Evolutionary conservation across 2,329 filamentous ascomycete genomes (phyloP).

Genomic region (Arthrobotrys sphaeroides): DNA sequence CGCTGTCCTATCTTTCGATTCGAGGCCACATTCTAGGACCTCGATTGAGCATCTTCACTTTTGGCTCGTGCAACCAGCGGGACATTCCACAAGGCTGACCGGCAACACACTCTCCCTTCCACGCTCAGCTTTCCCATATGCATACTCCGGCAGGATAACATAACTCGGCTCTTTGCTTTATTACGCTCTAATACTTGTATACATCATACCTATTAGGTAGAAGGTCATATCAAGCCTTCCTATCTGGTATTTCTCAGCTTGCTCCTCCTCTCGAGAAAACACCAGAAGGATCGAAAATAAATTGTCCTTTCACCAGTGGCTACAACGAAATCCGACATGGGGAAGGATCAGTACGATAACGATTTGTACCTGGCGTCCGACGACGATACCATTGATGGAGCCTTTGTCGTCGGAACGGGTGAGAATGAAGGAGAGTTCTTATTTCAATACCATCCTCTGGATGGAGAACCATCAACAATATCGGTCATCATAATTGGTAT

Average conservation of each 20-base stretch:
- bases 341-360: constrained; percentile 47
- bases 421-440: constrained; percentile 50
- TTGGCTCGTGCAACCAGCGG: constrained; percentile 5
- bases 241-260: background rate
- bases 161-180: background rate
- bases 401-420: constrained; percentile 35
- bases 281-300: background rate
- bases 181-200: background rate
- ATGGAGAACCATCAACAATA: constrained; percentile 42
- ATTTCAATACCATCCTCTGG: constrained; percentile 44
- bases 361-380: constrained; percentile 48
- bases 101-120: background rate
- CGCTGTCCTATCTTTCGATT: background rate
- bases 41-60: constrained; percentile 9
- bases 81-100: background rate
- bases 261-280: background rate
- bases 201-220: background rate
- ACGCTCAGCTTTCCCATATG: background rate
- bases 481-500: constrained; percentile 39
- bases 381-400: constrained; percentile 45
- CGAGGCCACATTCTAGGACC: no score
- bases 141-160: background rate
- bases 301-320: background rate
- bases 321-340: constrained; percentile 22
- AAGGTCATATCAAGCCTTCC: background rate